Base-by-base conservation (phyloP, 139 green algal species). In the Pedinophyceae sp. region DNA sequence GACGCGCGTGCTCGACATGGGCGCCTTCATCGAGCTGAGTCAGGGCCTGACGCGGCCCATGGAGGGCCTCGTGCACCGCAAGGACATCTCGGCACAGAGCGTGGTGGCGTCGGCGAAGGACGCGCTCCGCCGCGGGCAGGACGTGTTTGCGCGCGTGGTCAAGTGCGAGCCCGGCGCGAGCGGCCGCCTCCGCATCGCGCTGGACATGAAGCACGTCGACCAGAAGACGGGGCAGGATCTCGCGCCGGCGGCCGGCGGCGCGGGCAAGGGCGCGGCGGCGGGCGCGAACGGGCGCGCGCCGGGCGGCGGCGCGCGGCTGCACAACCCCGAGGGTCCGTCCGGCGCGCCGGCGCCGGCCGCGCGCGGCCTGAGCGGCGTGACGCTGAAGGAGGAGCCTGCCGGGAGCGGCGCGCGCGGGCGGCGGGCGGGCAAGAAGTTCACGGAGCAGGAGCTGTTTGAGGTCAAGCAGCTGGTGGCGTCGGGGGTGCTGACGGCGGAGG, bases 1-100 rank as follows among this genome's bases (percentile, higher is more conserved):
- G n/a, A 79, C 65, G 18, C 73, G 73, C 46, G 73, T 93, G 27
- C 89, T 96, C 83, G 87, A 95, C 59, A 94, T 94, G 73, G 90
- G 90, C 7, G 87, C 72, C 68, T 99, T 98, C 65, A 86, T 96
- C 53, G 81, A 95, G 72, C 71, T 98, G 48, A n/a, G n/a, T n/a
- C 46, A 77, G 18, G 76, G 78, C 40, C 76, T 92, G 52, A 54
- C 34, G 34, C 34, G 15, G 18, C 48, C 18, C 56, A 74, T 60
- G 7, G 91, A 98, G 67, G 91, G 91, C 23, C 65, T 98, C 46
- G 85, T 96, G 39, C 91, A 98, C 67, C 58, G 90, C 25, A 75
- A 61, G 47, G 85, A 94, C 70, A 88, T 98, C n/a, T n/a, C n/a
- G n/a, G 26, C 76, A 73, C 27, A 81, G 76, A 29, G 57, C 61